phyloP scores from a whole-genome alignment of 495 filamentous ascomycete genomes.

The Endocarpon pusillum region DNA sequence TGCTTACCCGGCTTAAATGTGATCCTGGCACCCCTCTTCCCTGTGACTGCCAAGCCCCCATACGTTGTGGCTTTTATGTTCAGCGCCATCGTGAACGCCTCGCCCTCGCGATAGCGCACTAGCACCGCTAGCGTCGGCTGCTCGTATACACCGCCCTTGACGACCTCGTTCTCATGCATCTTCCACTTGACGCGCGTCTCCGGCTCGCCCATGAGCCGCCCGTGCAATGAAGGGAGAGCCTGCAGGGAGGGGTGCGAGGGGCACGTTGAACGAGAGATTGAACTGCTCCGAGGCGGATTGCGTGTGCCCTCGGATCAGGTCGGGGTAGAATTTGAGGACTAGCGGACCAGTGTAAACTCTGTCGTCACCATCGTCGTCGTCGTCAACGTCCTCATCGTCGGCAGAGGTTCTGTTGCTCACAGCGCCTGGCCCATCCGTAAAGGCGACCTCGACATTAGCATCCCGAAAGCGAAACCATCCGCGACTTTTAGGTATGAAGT shows the following conservation, averaged over 20 bases:
- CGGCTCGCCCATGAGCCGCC: not conserved
- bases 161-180: slow-evolving; percentile 2
- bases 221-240: not conserved
- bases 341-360: not conserved
- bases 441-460: not conserved
- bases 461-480: slow-evolving; percentile 1
- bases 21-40: slow-evolving; percentile 1
- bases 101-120: not conserved
- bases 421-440: too few relatives aligned
- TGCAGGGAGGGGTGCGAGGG: not conserved
- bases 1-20: too few relatives aligned
- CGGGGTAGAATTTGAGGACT: not conserved
- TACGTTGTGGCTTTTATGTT: slow-evolving; percentile 3
- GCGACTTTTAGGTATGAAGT: not conserved
- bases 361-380: too few relatives aligned
- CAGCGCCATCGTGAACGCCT: slow-evolving; percentile 1
- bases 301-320: slow-evolving; percentile 1
- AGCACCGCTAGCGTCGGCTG: slow-evolving; percentile 1
- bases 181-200: slow-evolving; percentile 2
- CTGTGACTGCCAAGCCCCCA: not conserved
- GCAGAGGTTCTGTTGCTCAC: too few relatives aligned
- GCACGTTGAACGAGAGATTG: not conserved
- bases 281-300: not conserved
- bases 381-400: too few relatives aligned
- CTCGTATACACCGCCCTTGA: slow-evolving; percentile 4